Evolutionary conservation across 2,329 filamentous ascomycete genomes (phyloP).

Genomic region (Fusarium keratoplasticum): DNA sequence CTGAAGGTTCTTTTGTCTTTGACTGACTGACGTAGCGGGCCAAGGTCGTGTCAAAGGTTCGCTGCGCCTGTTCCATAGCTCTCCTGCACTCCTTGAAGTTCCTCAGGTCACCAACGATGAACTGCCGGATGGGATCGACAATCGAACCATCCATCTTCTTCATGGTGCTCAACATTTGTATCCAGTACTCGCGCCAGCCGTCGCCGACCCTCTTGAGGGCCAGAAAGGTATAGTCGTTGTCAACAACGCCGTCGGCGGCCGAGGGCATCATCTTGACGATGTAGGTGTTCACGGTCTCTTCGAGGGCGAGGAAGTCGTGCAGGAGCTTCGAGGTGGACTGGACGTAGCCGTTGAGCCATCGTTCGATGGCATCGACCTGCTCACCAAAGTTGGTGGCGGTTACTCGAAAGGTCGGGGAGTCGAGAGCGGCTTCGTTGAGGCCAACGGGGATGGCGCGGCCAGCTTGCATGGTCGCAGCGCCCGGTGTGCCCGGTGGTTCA

Average conservation of each 20-base stretch:
- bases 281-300: constrained; percentile 82
- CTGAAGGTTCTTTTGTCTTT: constrained; percentile 93
- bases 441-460: constrained; percentile 73
- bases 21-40: constrained; percentile 85
- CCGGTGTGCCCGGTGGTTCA: constrained; percentile 34
- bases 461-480: constrained; percentile 34
- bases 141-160: constrained; percentile 82
- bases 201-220: constrained; percentile 88
- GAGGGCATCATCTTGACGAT: constrained; percentile 80
- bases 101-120: constrained; percentile 82
- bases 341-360: constrained; percentile 81
- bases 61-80: constrained; percentile 82
- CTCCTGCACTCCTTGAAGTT: constrained; percentile 88
- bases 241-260: constrained; percentile 85
- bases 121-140: constrained; percentile 83
- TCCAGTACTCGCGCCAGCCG: constrained; percentile 89
- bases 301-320: constrained; percentile 77
- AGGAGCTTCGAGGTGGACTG: constrained; percentile 66
- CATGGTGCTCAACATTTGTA: constrained; percentile 76
- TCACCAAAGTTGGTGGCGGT: constrained; percentile 88
- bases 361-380: constrained; percentile 90
- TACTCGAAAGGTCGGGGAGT: constrained; percentile 95
- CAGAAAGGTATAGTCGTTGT: constrained; percentile 94
- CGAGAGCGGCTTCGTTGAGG: constrained; percentile 93
- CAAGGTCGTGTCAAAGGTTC: constrained; percentile 83